Percentiles rank a stretch among this genome's conserved stretches.
These are phyloP conservation scores for Pseudozyma hubeiensis DNA, from an alignment of 1,284 basidiomycete species.

Conservation along the genomic window DNA sequence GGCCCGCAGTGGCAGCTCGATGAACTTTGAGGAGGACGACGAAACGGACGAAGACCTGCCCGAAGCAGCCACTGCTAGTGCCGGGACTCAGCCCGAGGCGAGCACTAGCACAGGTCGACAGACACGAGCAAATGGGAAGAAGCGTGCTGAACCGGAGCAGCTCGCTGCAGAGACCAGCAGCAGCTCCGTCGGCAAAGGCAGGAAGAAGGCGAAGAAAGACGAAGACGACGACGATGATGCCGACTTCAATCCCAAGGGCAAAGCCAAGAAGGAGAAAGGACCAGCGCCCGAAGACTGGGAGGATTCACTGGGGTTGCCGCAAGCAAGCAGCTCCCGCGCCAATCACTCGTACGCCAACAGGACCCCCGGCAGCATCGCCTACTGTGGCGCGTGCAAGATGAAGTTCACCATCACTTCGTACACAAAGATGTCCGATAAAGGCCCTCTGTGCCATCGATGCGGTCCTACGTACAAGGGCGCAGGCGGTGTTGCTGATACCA, in stretches of 20 bases:
- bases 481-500: slow-evolving; percentile 22
- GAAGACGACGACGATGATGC: slow-evolving; percentile 53
- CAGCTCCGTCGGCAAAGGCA: slow-evolving; percentile 72
- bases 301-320: slow-evolving; percentile 53
- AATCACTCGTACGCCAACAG: slow-evolving; percentile 45
- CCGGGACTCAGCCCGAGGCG: slow-evolving; percentile 29
- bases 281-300: slow-evolving; percentile 75
- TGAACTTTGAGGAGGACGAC: slow-evolving; percentile 73
- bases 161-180: slow-evolving; percentile 68
- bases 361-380: slow-evolving; percentile 80
- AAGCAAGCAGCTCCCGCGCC: slow-evolving; percentile 73
- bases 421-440: slow-evolving; percentile 68
- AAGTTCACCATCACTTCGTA: slow-evolving; percentile 84
- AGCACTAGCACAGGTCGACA: slow-evolving; percentile 68
- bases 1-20: slow-evolving; percentile 40
- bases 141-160: slow-evolving; percentile 23
- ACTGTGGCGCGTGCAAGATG: slow-evolving; percentile 83
- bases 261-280: slow-evolving; percentile 70
- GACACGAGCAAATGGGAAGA: slow-evolving; percentile 44
- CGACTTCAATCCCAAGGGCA: slow-evolving; percentile 71
- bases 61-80: slow-evolving; percentile 59
- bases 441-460: slow-evolving; percentile 54
- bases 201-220: slow-evolving; percentile 36
- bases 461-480: slow-evolving; percentile 41
- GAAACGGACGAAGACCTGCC: slow-evolving; percentile 76